phyloP scores from a whole-genome alignment of 148 eudicot genomes.

The Euryodendron excelsum region DNA sequence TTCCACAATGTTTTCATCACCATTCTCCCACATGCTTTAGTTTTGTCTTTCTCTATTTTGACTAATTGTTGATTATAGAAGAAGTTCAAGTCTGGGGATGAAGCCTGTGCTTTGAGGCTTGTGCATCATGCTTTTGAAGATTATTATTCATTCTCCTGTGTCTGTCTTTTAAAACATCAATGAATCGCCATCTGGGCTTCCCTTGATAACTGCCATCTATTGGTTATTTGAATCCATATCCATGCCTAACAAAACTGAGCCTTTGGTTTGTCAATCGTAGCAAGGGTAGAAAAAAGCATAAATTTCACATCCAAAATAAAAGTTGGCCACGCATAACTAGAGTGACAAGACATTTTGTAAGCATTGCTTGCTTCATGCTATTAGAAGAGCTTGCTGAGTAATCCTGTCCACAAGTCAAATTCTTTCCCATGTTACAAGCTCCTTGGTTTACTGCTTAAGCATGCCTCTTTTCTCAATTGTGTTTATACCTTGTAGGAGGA shows the following conservation, averaged over 20 bases:
- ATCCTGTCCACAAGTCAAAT: not conserved
- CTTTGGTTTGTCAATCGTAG: not conserved
- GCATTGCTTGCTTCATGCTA: not conserved
- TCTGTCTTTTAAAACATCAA: not conserved
- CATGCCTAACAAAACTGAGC: not conserved
- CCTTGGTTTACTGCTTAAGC: slow-evolving; percentile 9
- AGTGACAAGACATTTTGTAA: too few relatives aligned
- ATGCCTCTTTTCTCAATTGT: slow-evolving; percentile 4
- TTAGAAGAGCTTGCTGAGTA: not conserved
- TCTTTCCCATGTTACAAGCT: not conserved
- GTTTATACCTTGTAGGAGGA: slow-evolving; percentile 66
- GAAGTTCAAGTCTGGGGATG: not conserved
- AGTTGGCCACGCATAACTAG: not conserved
- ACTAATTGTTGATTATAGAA: not conserved
- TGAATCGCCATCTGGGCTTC: not conserved
- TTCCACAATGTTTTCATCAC: not conserved
- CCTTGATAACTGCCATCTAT: not conserved
- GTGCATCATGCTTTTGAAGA: too few relatives aligned
- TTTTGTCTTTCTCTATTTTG: not conserved
- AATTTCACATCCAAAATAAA: not conserved
- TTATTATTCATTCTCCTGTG: too few relatives aligned
- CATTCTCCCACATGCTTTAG: not conserved
- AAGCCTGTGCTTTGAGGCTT: not conserved
- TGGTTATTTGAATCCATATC: not conserved
- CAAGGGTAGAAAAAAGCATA: not conserved